Conservation (phyloP, 1,284 basidiomycete species). For the Cutaneotrichosporon sp. region DNA sequence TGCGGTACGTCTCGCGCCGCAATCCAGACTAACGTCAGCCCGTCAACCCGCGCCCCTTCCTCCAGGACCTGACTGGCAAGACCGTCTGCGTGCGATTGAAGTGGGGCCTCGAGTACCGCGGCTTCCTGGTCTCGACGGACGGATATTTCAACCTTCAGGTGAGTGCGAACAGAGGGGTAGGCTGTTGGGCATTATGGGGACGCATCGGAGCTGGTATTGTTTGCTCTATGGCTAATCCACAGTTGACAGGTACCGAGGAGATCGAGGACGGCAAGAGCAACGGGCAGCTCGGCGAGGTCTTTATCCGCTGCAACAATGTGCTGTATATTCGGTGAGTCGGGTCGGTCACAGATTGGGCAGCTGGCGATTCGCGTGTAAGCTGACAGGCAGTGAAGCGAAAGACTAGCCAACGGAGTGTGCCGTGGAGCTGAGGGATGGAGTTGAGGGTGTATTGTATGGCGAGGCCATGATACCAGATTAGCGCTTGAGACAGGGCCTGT, state of each 20-base stretch:
- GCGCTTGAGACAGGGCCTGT: too few species aligned
- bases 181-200: neutral
- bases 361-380: too few species aligned
- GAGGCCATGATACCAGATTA: slow-evolving; percentile 15
- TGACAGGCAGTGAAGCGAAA: slow-evolving; percentile 35
- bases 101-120: slow-evolving; percentile 99
- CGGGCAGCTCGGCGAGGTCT: slow-evolving; percentile 94
- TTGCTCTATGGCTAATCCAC: too few species aligned
- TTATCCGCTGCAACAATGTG: slow-evolving; percentile 96
- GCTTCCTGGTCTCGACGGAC: slow-evolving; percentile 96
- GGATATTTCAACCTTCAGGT: slow-evolving; percentile 99
- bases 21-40: slow-evolving; percentile 50
- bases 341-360: too few species aligned
- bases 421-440: neutral
- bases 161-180: slow-evolving; percentile 27
- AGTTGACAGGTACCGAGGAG: slow-evolving; percentile 98
- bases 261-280: slow-evolving; percentile 94
- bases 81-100: slow-evolving; percentile 91
- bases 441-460: neutral
- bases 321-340: slow-evolving; percentile 64
- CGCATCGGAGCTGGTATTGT: too few species aligned
- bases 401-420: slow-evolving; percentile 14
- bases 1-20: slow-evolving; percentile 7
- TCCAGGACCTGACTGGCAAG: slow-evolving; percentile 97
- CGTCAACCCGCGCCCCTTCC: slow-evolving; percentile 97